Conservation (phyloP, 2,329 filamentous ascomycete genomes). For the Phialocephala sp. region DNA sequence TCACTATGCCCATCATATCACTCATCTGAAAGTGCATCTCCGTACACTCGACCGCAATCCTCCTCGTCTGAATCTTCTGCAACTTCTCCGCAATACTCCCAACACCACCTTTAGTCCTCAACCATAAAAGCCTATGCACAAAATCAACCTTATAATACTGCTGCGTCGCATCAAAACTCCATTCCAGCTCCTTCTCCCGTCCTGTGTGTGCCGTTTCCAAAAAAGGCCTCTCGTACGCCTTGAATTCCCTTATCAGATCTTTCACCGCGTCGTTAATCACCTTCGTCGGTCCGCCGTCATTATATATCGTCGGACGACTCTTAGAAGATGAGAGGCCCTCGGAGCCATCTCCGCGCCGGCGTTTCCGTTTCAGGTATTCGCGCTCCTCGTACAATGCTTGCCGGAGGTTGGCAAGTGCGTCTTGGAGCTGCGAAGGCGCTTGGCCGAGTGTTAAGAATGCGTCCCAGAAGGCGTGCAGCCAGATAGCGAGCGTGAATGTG, state of each 20-base stretch:
- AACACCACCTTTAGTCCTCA: constrained; percentile 30
- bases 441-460: constrained; percentile 30
- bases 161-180: constrained; percentile 38
- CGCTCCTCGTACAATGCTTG: constrained; percentile 37
- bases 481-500: constrained; percentile 31
- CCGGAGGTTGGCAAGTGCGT: constrained; percentile 31
- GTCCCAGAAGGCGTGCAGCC: constrained; percentile 34
- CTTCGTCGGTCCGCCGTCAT: constrained; percentile 30
- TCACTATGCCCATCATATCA: constrained; percentile 34
- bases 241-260: constrained; percentile 37
- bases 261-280: constrained; percentile 37
- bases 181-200: constrained; percentile 36
- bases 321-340: constrained; percentile 3
- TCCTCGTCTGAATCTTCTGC: constrained; percentile 30
- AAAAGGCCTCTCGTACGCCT: constrained; percentile 30
- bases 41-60: constrained; percentile 34
- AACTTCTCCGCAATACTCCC: constrained; percentile 30
- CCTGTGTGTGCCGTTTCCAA: constrained; percentile 29
- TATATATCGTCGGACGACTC: constrained; percentile 26
- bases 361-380: constrained; percentile 33
- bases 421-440: constrained; percentile 30
- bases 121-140: constrained; percentile 30
- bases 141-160: constrained; percentile 33
- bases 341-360: constrained; percentile 17
- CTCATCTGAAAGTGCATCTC: constrained; percentile 31